phyloP scores from a whole-genome alignment of 2,329 filamentous ascomycete species.

The Colletotrichum sp. region DNA sequence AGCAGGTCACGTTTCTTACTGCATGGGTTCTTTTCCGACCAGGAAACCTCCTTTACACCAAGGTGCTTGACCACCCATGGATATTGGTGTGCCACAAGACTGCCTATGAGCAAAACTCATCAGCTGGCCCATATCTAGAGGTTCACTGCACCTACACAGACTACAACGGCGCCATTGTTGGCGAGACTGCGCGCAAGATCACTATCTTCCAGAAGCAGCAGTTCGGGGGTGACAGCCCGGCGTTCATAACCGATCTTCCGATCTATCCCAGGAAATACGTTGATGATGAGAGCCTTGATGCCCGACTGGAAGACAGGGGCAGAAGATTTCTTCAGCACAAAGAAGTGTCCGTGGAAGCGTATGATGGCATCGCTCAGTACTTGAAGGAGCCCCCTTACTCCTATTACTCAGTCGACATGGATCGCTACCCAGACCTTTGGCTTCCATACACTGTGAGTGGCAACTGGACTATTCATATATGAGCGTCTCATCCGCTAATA shows the following conservation, averaged over 20 bases:
- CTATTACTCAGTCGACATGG: constrained; percentile 17
- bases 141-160: constrained; percentile 29
- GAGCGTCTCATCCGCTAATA: background rate
- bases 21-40: constrained; percentile 32
- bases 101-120: constrained; percentile 26
- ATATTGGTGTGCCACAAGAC: constrained; percentile 28
- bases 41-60: constrained; percentile 29
- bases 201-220: constrained; percentile 23
- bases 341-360: constrained; percentile 20
- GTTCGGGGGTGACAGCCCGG: constrained; percentile 29
- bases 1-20: constrained; percentile 28
- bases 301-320: constrained; percentile 24
- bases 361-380: constrained; percentile 29
- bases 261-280: constrained; percentile 28
- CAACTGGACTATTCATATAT: background rate
- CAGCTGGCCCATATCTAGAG: constrained; percentile 27
- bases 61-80: constrained; percentile 29
- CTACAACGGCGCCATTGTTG: constrained; percentile 25
- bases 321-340: constrained; percentile 19
- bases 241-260: constrained; percentile 26
- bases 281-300: constrained; percentile 25
- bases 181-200: constrained; percentile 20
- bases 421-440: background rate
- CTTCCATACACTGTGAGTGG: background rate
- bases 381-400: constrained; percentile 26